Percentiles rank a stretch among this genome's conserved stretches.
Evolutionary conservation across 2,329 filamentous ascomycete genomes (phyloP).

Genomic region (Trichoderma breve): DNA sequence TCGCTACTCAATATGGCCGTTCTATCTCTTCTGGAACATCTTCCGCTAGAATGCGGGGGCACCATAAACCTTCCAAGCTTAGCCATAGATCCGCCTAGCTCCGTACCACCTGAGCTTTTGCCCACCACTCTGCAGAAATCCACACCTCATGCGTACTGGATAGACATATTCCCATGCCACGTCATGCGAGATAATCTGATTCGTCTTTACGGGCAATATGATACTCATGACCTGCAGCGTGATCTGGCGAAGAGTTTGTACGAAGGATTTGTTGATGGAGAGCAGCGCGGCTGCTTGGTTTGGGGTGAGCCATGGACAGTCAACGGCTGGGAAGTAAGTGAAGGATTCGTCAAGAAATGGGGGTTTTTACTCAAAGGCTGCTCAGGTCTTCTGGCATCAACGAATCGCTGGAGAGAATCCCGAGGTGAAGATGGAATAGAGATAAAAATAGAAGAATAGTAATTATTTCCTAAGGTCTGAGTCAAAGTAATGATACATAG

Average conservation of each 20-base stretch:
- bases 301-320: constrained; percentile 3
- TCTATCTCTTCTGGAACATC: background rate
- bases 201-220: background rate
- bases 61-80: constrained; percentile 7
- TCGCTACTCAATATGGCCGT: background rate
- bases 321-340: background rate
- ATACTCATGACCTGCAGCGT: background rate
- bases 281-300: background rate
- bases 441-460: background rate
- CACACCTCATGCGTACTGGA: constrained; percentile 2
- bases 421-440: background rate
- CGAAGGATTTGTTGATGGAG: background rate
- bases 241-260: constrained; percentile 1
- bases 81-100: background rate
- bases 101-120: background rate
- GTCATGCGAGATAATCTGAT: background rate
- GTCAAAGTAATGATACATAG: too few species aligned
- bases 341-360: background rate
- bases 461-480: background rate
- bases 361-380: background rate
- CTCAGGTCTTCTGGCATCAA: background rate
- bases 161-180: background rate
- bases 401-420: background rate
- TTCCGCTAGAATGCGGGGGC: background rate
- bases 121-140: background rate